Evolutionary conservation across 371 early-diverging fungal genomes (phyloP), one percentile per base, ranked within the genome.

Genomic region (Mortierella sp.): DNA sequence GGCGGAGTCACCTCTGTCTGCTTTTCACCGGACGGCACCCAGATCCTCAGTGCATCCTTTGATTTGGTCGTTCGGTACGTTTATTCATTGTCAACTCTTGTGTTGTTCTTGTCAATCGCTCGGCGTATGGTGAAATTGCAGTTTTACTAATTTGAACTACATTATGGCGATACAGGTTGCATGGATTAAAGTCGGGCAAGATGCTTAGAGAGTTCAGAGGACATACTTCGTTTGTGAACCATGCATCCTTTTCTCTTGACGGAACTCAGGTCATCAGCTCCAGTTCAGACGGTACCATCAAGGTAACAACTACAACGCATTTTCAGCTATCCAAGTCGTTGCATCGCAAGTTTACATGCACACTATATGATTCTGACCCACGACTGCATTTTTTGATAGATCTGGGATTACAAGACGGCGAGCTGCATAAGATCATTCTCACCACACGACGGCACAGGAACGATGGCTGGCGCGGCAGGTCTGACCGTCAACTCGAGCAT

Each of bases 171-270:
- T n/a, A 31, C 72, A 93, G 94, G 34, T 86, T 98, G 14, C 96
- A 96, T 79, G 97, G 97, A 8, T 76, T 97, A 22, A 95, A 95
- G 77, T 95, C 96, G 1, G 97, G 97, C 9, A 96, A 96, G 65
- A 89, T 91, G 80, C 74, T 97, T 9, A 95, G 95, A 66, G 96
- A 97, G 78, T 96, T 96, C 74, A 88, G 93, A 43, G 99, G 99
- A 0, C 99, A 98, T 74, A 88, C 93, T 0, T 94, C 96, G 0
- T 96, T 94, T 75, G 94, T 97, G 50, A 98, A 97, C 84, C 85
- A 88, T 24, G 96, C 92, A 2, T 66, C 90, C 4, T 98, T 92
- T 71, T 92, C 92, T 16, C 61, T 84, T 13, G 95, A 96, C 73
- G 91, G 91, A 76, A 73, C 89, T 1, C 81, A 88, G 3, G 87